These are phyloP conservation scores for Maudiozyma turicensis DNA, from an alignment of 805 yeast species.

Conservation along the genomic window DNA sequence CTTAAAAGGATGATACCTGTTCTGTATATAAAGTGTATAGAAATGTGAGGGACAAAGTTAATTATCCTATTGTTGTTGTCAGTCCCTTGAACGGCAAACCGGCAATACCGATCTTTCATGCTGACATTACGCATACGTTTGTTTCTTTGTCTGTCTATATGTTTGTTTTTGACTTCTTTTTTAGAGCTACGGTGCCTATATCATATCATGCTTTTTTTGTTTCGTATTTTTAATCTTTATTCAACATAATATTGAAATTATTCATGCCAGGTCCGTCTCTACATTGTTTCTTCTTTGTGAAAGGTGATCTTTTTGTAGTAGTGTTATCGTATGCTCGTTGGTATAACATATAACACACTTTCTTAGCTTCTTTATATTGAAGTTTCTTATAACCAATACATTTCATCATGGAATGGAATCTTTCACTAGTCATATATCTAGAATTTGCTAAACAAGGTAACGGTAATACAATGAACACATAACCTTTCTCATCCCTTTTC, in stretches of 20 bases:
- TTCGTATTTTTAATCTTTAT: background rate
- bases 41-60: no score
- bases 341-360: slow-evolving; percentile 65
- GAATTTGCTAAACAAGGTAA: slow-evolving; percentile 80
- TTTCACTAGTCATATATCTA: slow-evolving; percentile 51
- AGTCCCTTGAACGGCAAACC: no score
- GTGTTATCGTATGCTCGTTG: slow-evolving; percentile 11
- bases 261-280: slow-evolving; percentile 52
- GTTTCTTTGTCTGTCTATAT: no score
- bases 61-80: no score
- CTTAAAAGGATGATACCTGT: no score
- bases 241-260: slow-evolving; percentile 49
- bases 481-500: slow-evolving; percentile 18
- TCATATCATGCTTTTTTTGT: background rate
- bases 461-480: slow-evolving; percentile 75
- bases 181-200: background rate
- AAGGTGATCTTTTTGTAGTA: background rate
- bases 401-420: slow-evolving; percentile 38
- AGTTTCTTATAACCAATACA: slow-evolving; percentile 49
- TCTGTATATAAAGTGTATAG: no score
- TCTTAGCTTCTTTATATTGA: slow-evolving; percentile 49
- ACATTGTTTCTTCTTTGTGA: slow-evolving; percentile 31
- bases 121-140: no score
- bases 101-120: no score
- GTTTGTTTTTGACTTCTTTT: no score